Conservation (phyloP, 2,329 filamentous ascomycete species). For the Colletotrichum truncatum region DNA sequence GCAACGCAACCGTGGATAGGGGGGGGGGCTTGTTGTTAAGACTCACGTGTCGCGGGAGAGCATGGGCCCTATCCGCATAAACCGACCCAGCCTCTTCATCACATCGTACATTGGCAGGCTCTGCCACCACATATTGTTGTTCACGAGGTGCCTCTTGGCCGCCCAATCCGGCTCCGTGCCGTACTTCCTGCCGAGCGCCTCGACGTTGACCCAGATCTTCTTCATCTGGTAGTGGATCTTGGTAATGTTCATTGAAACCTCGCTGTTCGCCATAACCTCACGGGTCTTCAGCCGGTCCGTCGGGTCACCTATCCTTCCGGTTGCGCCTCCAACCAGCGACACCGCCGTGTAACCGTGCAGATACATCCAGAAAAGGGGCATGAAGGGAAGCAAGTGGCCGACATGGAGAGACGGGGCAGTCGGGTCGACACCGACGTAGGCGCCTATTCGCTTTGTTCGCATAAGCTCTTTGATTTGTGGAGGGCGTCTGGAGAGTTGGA, state of each 20-base stretch:
- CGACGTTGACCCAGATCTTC: constrained; percentile 79
- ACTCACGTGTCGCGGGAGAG: constrained; percentile 86
- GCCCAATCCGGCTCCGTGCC: constrained; percentile 71
- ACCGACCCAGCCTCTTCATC: constrained; percentile 75
- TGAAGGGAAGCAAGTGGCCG: constrained; percentile 82
- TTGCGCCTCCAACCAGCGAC: constrained; percentile 77
- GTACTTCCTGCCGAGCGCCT: constrained; percentile 70
- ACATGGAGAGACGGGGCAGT: constrained; percentile 83
- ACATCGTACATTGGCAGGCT: constrained; percentile 78
- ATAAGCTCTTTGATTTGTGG: constrained; percentile 70
- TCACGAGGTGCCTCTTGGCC: constrained; percentile 74
- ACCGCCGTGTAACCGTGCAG: constrained; percentile 76
- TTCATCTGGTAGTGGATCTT: constrained; percentile 76
- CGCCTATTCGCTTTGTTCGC: constrained; percentile 71
- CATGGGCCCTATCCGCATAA: constrained; percentile 85
- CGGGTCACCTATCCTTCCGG: constrained; percentile 82
- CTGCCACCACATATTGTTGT: constrained; percentile 88
- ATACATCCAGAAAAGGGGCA: constrained; percentile 88
- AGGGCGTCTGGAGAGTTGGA: constrained; percentile 46
- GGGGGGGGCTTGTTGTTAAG: not conserved
- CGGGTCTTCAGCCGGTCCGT: constrained; percentile 74
- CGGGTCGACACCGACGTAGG: constrained; percentile 85
- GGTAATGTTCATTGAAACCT: constrained; percentile 70
- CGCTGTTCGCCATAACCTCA: constrained; percentile 57
- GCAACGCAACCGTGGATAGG: not conserved